phyloP scores from a whole-genome alignment of 352 stramenopile species.

The Blastocystis sp. region DNA sequence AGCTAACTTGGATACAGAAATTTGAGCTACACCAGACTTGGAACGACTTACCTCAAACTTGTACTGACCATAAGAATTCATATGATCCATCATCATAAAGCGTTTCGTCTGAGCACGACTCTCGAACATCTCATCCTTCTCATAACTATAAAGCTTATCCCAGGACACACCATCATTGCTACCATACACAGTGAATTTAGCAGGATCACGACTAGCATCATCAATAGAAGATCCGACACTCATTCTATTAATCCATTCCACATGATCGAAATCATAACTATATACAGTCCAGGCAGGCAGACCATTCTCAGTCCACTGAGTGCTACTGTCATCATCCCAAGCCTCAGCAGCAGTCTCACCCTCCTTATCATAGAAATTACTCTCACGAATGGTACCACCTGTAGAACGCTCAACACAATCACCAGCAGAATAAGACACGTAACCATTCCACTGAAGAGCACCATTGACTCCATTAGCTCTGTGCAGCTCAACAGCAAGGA shows the following conservation, averaged over 20 bases:
- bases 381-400: conserved; percentile 42
- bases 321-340: conserved; percentile 21
- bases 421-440: conserved; percentile 15
- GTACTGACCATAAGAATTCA: conserved; percentile 61
- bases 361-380: conserved; percentile 55
- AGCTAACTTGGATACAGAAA: not conserved
- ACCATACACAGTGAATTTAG: conserved; percentile 42
- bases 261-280: conserved; percentile 54
- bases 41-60: conserved; percentile 23
- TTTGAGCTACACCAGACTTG: not conserved
- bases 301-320: conserved; percentile 64
- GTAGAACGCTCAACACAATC: conserved; percentile 30
- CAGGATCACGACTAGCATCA: conserved; percentile 10
- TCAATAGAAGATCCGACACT: conserved; percentile 10
- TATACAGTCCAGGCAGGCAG: conserved; percentile 61
- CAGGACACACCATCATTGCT: conserved; percentile 48
- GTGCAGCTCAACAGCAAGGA: conserved; percentile 62
- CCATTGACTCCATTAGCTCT: not conserved
- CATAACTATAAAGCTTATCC: conserved; percentile 4
- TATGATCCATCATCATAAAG: conserved; percentile 67
- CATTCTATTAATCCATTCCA: conserved; percentile 58
- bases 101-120: not conserved
- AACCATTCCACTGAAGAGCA: not conserved
- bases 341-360: conserved; percentile 48
- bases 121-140: not conserved